These are phyloP conservation scores for Neoboletus subvelutipes DNA, from an alignment of 768 basidiomycete species.

Conservation along the genomic window DNA sequence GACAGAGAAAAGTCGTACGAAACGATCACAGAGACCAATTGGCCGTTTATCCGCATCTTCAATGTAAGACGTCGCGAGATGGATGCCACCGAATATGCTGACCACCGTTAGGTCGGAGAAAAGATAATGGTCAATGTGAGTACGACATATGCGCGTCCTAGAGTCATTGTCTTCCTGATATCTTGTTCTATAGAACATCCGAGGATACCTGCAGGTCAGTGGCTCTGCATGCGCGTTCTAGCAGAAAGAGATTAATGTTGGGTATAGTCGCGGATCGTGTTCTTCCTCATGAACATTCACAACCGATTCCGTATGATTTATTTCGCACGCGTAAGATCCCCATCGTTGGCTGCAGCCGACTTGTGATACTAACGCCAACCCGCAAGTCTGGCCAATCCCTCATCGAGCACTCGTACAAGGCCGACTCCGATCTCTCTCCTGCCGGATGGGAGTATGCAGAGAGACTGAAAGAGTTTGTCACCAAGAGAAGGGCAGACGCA, in stretches of 20 bases:
- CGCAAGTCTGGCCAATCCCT: conserved; percentile 93
- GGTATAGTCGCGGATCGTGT: conserved; percentile 85
- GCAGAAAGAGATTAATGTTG: conserved; percentile 1
- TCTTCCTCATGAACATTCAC: conserved; percentile 99
- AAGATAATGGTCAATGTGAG: conserved; percentile 92
- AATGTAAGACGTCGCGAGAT: conserved; percentile 53
- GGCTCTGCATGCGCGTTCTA: not conserved
- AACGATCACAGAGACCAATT: conserved; percentile 85
- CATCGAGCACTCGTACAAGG: conserved; percentile 98
- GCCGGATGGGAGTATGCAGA: conserved; percentile 96
- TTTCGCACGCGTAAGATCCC: conserved; percentile 78
- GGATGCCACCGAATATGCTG: conserved; percentile 3
- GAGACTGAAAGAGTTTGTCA: conserved; percentile 83
- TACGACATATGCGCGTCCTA: conserved; percentile 1
- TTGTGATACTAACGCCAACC: not conserved
- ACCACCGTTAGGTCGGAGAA: conserved; percentile 73
- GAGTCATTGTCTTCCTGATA: not conserved
- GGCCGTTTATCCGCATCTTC: conserved; percentile 92
- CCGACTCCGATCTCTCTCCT: conserved; percentile 94
- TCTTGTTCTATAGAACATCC: conserved; percentile 56
- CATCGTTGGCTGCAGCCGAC: not conserved
- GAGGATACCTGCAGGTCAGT: conserved; percentile 81
- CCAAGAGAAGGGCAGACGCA: conserved; percentile 75
- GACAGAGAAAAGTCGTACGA: conserved; percentile 89
- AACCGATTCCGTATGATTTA: conserved; percentile 91